Evolutionary conservation across 352 stramenopile genomes (phyloP), one percentile per base, ranked within the genome.

Genomic region (Phytopythium litorale): DNA sequence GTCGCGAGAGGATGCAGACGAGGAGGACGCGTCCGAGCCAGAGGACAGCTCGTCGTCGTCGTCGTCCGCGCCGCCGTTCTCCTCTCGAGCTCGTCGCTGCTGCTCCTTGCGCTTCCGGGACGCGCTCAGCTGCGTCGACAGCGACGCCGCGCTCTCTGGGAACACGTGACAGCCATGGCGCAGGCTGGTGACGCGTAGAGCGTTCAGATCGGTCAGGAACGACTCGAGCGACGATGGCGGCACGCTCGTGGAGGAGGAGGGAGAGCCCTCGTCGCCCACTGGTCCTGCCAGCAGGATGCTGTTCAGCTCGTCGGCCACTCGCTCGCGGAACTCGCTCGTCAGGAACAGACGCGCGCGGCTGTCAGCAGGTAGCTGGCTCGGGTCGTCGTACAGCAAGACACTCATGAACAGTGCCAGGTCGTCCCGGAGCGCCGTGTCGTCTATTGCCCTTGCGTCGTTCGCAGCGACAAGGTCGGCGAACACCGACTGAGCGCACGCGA

Each of bases 271-370:
- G 1, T 32, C 30, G 38, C 16, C 37, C 28, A 64, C 46, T 16
- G 66, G 45, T 19, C 18, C 48, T 25, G 59, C 23, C 48, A 84
- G 18, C 25, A 81, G 23, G n/a, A 76, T 66, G 15, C 28, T 63
- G 42, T 81, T 81, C 1, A 84, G 42, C 38, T 79, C 49, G 19
- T 81, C 76, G 5, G 72, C 72, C 25, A 86, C 76, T 7, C 68
- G 65, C 16, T 81, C 74, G 2, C 76, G 76, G 40, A 86, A 86
- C 7, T 58, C 57, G 1, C 50, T 32, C 9, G 62, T 73, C 37
- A 85, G 54, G 56, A 82, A 82, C 43, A 65, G 72, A 1, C 28
- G 62, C 30, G 71, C 72, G 3, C 49, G 60, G 52, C 60, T 77
- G 19, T 65, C 42, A 16, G 35, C 15, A 1, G 75, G 75, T 28